Conservation (phyloP, 768 basidiomycete species). For the Rhodotorula taiwanensis region DNA sequence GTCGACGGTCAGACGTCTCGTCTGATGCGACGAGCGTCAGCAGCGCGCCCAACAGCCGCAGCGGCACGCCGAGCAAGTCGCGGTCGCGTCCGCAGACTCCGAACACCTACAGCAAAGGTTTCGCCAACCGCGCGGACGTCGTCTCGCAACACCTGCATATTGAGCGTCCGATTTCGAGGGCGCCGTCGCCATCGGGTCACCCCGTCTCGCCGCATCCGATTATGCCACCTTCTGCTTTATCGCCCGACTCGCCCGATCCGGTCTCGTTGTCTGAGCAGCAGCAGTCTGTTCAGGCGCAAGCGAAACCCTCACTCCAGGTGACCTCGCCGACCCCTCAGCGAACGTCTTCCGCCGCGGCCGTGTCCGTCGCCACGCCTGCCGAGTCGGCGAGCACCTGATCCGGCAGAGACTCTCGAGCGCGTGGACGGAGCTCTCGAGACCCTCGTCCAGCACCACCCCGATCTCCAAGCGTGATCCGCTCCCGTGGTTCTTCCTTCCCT, state of each 20-base stretch:
- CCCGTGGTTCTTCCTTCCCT: not conserved
- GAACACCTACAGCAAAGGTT: not conserved
- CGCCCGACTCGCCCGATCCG: constrained; percentile 18
- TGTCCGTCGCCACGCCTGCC: not conserved
- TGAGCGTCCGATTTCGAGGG: constrained; percentile 11
- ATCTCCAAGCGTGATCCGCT: not conserved
- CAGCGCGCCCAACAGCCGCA: not conserved
- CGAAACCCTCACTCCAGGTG: constrained; percentile 10
- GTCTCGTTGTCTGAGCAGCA: no score
- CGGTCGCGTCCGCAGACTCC: not conserved
- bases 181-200: not conserved
- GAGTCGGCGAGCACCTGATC: not conserved
- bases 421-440: constrained; percentile 19
- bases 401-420: constrained; percentile 11
- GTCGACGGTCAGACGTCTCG: constrained; percentile 15
- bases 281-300: no score
- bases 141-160: constrained; percentile 32
- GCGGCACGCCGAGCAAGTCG: not conserved
- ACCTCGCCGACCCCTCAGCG: constrained; percentile 23
- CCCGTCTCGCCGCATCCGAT: not conserved
- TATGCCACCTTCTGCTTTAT: not conserved
- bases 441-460: constrained; percentile 6
- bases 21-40: constrained; percentile 9
- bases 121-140: constrained; percentile 19
- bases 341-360: not conserved